Evolutionary conservation across 2,329 filamentous ascomycete species (phyloP).

Genomic region (Diplocarpon rosae): DNA sequence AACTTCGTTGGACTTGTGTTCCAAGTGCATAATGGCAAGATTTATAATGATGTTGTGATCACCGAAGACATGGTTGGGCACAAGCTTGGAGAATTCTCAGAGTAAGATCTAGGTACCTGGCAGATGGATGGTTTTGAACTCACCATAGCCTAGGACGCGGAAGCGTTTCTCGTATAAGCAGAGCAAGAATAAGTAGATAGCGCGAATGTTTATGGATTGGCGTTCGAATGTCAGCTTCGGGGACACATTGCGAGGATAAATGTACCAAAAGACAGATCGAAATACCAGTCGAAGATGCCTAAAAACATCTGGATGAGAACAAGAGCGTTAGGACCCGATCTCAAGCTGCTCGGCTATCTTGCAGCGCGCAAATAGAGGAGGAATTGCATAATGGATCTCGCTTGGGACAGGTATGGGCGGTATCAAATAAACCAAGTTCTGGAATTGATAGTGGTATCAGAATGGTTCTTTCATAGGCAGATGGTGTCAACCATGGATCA

Average conservation of each 20-base stretch:
- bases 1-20: conserved; percentile 63
- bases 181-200: conserved; percentile 50
- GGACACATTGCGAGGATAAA: conserved; percentile 11
- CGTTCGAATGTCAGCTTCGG: not conserved
- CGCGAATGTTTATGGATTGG: too few species aligned
- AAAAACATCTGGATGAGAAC: not conserved
- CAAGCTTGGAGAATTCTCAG: conserved; percentile 62
- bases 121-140: not conserved
- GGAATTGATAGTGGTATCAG: too few species aligned
- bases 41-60: conserved; percentile 55
- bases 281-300: too few species aligned
- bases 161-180: conserved; percentile 58
- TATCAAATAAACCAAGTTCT: too few species aligned
- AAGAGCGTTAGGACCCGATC: too few species aligned
- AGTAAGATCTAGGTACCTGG: conserved; percentile 36
- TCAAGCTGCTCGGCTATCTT: too few species aligned
- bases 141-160: conserved; percentile 42
- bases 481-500: too few species aligned
- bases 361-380: not conserved
- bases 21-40: conserved; percentile 63
- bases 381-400: not conserved
- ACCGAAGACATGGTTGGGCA: conserved; percentile 71
- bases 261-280: too few species aligned
- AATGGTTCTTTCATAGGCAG: too few species aligned
- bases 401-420: too few species aligned